These are phyloP conservation scores for Saturnispora bothae DNA, from an alignment of 805 yeast genomes.

Conservation along the genomic window DNA sequence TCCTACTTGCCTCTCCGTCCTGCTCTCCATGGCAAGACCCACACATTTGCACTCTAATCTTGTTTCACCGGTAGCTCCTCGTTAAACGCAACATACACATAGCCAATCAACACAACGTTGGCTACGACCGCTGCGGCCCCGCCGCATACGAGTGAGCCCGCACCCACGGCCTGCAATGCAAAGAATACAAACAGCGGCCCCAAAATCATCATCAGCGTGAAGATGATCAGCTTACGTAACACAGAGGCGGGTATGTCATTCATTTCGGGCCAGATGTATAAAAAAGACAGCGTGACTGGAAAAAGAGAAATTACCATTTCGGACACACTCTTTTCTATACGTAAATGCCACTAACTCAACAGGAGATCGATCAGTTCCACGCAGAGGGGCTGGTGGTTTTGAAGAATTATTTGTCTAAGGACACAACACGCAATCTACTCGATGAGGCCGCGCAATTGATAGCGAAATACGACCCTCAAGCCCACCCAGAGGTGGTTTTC, in stretches of 20 bases:
- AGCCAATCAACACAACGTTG: constrained; percentile 62
- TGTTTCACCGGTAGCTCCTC: constrained; percentile 36
- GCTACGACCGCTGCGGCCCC: constrained; percentile 75
- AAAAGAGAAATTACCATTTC: too few species aligned
- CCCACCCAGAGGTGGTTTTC: constrained; percentile 68
- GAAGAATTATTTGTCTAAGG: constrained; percentile 39
- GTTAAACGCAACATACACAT: constrained; percentile 61
- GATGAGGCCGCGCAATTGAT: constrained; percentile 32
- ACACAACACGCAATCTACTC: constrained; percentile 32
- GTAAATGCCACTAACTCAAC: constrained; percentile 30
- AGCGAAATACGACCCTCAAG: constrained; percentile 33
- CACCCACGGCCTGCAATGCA: constrained; percentile 20
- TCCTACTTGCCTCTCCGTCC: too few species aligned
- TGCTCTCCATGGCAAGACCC: too few species aligned
- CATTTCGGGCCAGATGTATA: too few species aligned
- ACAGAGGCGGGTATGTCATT: constrained; percentile 39
- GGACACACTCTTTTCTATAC: background rate
- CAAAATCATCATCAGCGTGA: constrained; percentile 67
- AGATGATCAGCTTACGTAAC: constrained; percentile 55
- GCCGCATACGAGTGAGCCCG: constrained; percentile 59
- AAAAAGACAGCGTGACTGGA: too few species aligned
- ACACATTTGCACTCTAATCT: background rate
- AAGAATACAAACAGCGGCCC: constrained; percentile 61
- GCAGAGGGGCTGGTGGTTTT: constrained; percentile 54
- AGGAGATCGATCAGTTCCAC: constrained; percentile 41